These are phyloP conservation scores for Artemisia annua DNA, from an alignment of 129 eudicot genomes.

Conservation along the genomic window DNA sequence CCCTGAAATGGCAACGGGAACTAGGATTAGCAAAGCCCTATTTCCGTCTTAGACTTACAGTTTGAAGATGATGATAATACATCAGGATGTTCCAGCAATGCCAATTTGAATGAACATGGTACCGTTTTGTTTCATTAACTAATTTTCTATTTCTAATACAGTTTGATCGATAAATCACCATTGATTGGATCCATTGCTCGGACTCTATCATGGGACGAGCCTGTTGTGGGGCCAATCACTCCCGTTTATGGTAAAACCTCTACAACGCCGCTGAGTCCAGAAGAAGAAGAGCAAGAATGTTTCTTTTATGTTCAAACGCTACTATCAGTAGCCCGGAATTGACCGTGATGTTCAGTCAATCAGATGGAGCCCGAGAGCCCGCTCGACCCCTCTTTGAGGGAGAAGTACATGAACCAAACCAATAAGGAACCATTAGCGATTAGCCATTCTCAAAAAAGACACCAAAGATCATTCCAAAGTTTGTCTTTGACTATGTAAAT, in stretches of 20 bases:
- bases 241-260: slow-evolving; percentile 35
- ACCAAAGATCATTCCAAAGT: slow-evolving; percentile 57
- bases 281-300: slow-evolving; percentile 65
- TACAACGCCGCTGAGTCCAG: slow-evolving; percentile 4
- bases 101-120: slow-evolving; percentile 55
- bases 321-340: slow-evolving; percentile 64
- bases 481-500: slow-evolving; percentile 81
- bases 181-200: slow-evolving; percentile 92
- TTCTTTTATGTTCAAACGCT: slow-evolving; percentile 49
- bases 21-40: slow-evolving; percentile 90
- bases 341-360: slow-evolving; percentile 28
- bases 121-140: not conserved
- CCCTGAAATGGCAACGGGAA: slow-evolving; percentile 48
- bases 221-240: slow-evolving; percentile 43
- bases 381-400: slow-evolving; percentile 74
- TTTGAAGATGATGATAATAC: slow-evolving; percentile 64
- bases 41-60: slow-evolving; percentile 67
- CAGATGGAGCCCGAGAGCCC: slow-evolving; percentile 76
- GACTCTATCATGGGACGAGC: slow-evolving; percentile 79
- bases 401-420: slow-evolving; percentile 50
- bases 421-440: slow-evolving; percentile 36
- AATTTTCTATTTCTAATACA: slow-evolving; percentile 25
- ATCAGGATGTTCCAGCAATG: slow-evolving; percentile 29
- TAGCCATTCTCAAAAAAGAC: slow-evolving; percentile 59
- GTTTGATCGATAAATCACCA: slow-evolving; percentile 87